phyloP scores from a whole-genome alignment of 192 early-diverging fungal genomes.

The Linderina pennispora region DNA sequence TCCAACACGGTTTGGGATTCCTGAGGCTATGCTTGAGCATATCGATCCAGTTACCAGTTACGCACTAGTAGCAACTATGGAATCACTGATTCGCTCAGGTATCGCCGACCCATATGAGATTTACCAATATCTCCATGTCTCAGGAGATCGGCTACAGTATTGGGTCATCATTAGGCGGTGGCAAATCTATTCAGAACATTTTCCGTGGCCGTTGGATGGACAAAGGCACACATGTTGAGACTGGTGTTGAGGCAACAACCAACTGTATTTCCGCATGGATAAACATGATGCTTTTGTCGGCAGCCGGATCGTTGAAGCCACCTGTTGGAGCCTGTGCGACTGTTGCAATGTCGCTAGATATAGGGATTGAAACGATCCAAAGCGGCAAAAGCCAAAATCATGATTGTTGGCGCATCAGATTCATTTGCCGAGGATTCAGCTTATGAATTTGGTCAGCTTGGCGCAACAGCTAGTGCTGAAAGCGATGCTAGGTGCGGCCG shows the following conservation, averaged over 20 bases:
- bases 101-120: slow-evolving; percentile 91
- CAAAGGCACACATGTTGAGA: slow-evolving; percentile 75
- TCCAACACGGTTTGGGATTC: slow-evolving; percentile 80
- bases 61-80: slow-evolving; percentile 76
- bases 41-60: slow-evolving; percentile 83
- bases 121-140: slow-evolving; percentile 88
- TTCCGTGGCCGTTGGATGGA: slow-evolving; percentile 72
- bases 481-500: slow-evolving; percentile 78
- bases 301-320: slow-evolving; percentile 12
- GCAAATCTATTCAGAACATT: slow-evolving; percentile 60
- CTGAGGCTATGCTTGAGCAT: slow-evolving; percentile 79
- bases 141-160: slow-evolving; percentile 81
- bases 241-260: slow-evolving; percentile 85
- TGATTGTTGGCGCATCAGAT: slow-evolving; percentile 82
- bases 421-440: slow-evolving; percentile 84
- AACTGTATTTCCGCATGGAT: slow-evolving; percentile 93
- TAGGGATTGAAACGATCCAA: slow-evolving; percentile 77
- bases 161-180: slow-evolving; percentile 83
- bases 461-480: slow-evolving; percentile 78
- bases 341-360: slow-evolving; percentile 79
- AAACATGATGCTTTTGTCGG: slow-evolving; percentile 75
- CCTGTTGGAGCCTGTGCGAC: slow-evolving; percentile 81
- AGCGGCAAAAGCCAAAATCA: slow-evolving; percentile 78
- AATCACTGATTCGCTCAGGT: slow-evolving; percentile 76
- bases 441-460: slow-evolving; percentile 91